phyloP scores from a whole-genome alignment of 176 grass and related monocot species.

The Lolium perenne region DNA sequence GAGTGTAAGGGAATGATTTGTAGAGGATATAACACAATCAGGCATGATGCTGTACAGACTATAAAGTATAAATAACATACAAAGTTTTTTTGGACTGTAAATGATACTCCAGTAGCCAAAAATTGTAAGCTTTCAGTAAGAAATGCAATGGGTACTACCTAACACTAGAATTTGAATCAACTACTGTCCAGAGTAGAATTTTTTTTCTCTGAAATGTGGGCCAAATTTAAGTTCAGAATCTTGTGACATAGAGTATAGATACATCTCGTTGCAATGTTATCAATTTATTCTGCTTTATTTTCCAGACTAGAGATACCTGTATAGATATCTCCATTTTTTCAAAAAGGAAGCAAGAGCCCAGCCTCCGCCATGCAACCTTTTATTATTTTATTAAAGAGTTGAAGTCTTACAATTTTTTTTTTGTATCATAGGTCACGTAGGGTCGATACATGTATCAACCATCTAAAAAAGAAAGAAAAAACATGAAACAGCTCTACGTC shows the following conservation, averaged over 20 bases:
- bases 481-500: too few species aligned
- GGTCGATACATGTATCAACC: too few species aligned
- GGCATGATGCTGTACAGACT: slow-evolving; percentile 30
- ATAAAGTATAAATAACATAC: slow-evolving; percentile 6
- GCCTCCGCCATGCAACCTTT: too few species aligned
- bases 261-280: background rate
- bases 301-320: background rate
- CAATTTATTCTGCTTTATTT: slow-evolving; percentile 17
- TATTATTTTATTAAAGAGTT: too few species aligned
- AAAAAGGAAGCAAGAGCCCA: too few species aligned
- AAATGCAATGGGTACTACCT: background rate
- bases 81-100: background rate
- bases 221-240: slow-evolving; percentile 3
- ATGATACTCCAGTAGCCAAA: background rate
- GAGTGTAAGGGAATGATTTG: slow-evolving; percentile 26
- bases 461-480: too few species aligned
- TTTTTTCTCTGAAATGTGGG: background rate
- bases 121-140: background rate
- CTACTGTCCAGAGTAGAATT: background rate
- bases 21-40: slow-evolving; percentile 24
- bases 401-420: too few species aligned
- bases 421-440: too few species aligned
- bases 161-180: background rate
- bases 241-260: background rate
- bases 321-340: background rate